Conservation (phyloP, 768 basidiomycete genomes). For the Crucibulum laeve region DNA sequence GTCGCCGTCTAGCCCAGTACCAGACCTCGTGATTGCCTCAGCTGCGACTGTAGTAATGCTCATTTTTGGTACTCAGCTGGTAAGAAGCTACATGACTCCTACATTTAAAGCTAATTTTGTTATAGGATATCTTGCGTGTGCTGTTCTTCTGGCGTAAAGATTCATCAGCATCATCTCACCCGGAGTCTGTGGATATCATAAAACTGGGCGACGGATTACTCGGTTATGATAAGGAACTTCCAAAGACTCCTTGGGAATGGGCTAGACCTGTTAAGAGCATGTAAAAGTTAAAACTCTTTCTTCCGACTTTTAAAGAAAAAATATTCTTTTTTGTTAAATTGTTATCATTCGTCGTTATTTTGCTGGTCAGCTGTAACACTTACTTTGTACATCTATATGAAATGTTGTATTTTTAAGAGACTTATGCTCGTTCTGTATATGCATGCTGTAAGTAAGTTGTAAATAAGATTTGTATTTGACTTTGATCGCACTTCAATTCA, state of each 20-base stretch:
- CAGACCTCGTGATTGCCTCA: slow-evolving; percentile 45
- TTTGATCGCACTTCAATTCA: slow-evolving; percentile 1
- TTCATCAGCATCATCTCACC: not conserved
- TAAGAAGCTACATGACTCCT: slow-evolving; percentile 9
- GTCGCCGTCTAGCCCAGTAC: slow-evolving; percentile 38
- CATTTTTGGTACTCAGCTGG: slow-evolving; percentile 43
- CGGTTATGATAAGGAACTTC: too few species aligned
- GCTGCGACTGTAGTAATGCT: slow-evolving; percentile 39
- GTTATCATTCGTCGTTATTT: too few species aligned
- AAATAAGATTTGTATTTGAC: not conserved
- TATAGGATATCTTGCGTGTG: slow-evolving; percentile 31
- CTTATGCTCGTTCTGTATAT: not conserved
- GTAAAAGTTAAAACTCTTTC: too few species aligned
- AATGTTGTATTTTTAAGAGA: too few species aligned
- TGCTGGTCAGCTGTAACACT: too few species aligned
- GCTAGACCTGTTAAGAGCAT: too few species aligned
- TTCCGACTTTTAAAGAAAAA: too few species aligned
- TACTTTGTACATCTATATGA: too few species aligned
- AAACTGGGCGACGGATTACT: not conserved
- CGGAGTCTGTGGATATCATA: not conserved
- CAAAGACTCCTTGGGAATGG: too few species aligned
- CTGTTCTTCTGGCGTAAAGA: slow-evolving; percentile 27
- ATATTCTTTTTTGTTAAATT: too few species aligned
- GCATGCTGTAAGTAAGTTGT: not conserved
- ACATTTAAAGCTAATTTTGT: not conserved